A percentile compares a stretch with the other conserved stretches of the same genome.
Evolutionary conservation across 208 protist species (phyloP).

Genomic region (Tritrichomonas musculus): DNA sequence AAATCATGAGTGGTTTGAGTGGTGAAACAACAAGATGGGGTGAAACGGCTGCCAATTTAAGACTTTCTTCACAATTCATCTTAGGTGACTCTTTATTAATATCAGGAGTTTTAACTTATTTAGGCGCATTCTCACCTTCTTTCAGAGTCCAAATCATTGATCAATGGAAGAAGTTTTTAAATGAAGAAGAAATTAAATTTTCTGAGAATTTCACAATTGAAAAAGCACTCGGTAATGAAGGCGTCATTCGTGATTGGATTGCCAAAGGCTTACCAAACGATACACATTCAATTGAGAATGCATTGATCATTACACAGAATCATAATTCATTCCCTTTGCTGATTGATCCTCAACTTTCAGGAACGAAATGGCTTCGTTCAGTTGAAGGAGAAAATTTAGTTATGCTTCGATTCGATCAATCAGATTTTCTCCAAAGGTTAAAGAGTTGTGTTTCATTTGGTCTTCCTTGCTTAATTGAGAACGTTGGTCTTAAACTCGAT

Average conservation of each 20-base stretch:
- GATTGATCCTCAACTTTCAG: conserved; percentile 95
- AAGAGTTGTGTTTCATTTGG: conserved; percentile 59
- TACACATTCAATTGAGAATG: conserved; percentile 88
- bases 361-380: conserved; percentile 85
- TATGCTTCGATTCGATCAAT: conserved; percentile 70
- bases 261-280: conserved; percentile 93
- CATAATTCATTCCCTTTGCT: conserved; percentile 90
- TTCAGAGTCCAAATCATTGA: conserved; percentile 78
- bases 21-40: conserved; percentile 85
- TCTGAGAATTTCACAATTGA: conserved; percentile 72
- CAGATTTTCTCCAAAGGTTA: conserved; percentile 65
- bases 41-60: conserved; percentile 60
- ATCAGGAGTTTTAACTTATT: conserved; percentile 90
- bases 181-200: conserved; percentile 75
- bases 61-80: conserved; percentile 44
- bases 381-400: conserved; percentile 77
- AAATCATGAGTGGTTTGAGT: conserved; percentile 81
- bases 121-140: conserved; percentile 86
- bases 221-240: conserved; percentile 70
- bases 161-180: conserved; percentile 76
- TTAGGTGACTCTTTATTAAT: conserved; percentile 88
- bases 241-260: conserved; percentile 81
- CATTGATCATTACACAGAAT: conserved; percentile 67
- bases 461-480: conserved; percentile 74
- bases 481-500: conserved; percentile 85